A percentile compares a stretch with the other conserved stretches of the same genome.
Evolutionary conservation across 2,329 filamentous ascomycete genomes (phyloP).

Genomic region (Xylaria sp.): DNA sequence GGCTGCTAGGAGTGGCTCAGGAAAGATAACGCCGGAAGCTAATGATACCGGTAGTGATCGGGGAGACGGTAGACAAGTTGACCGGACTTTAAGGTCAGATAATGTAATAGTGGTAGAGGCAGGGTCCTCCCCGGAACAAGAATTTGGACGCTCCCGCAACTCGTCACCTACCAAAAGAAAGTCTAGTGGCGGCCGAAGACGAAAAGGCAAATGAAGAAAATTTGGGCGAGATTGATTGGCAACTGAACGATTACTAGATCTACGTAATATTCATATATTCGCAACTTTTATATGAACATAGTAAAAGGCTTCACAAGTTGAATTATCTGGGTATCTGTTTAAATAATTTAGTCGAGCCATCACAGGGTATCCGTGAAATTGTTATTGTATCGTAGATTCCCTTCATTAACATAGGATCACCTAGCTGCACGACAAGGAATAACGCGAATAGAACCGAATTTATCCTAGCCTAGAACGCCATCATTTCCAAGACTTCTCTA

Average conservation of each 20-base stretch:
- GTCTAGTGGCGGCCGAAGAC: conserved; percentile 47
- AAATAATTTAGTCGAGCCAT: not conserved
- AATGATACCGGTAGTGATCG: conserved; percentile 48
- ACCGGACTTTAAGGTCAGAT: conserved; percentile 48
- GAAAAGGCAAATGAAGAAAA: conserved; percentile 48
- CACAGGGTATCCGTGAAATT: conserved; percentile 17
- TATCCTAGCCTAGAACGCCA: conserved; percentile 26
- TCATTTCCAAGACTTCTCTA: conserved; percentile 19
- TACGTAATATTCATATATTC: conserved; percentile 41
- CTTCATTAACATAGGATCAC: conserved; percentile 7
- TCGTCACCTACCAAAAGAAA: conserved; percentile 55
- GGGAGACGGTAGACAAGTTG: conserved; percentile 41
- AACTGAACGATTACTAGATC: conserved; percentile 32
- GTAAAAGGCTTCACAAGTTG: not conserved
- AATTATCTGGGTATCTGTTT: not conserved
- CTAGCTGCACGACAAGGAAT: conserved; percentile 2
- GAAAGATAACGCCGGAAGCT: conserved; percentile 50
- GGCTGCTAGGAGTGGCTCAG: conserved; percentile 51
- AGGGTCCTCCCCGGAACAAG: conserved; percentile 44
- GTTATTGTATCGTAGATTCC: conserved; percentile 15
- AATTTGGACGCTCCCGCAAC: conserved; percentile 44
- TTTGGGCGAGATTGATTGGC: conserved; percentile 25
- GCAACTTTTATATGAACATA: conserved; percentile 11
- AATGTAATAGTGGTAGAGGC: conserved; percentile 55
- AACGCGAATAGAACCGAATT: conserved; percentile 10